phyloP scores from a whole-genome alignment of 371 early-diverging fungal species.

The Aphelidium insulamus region DNA sequence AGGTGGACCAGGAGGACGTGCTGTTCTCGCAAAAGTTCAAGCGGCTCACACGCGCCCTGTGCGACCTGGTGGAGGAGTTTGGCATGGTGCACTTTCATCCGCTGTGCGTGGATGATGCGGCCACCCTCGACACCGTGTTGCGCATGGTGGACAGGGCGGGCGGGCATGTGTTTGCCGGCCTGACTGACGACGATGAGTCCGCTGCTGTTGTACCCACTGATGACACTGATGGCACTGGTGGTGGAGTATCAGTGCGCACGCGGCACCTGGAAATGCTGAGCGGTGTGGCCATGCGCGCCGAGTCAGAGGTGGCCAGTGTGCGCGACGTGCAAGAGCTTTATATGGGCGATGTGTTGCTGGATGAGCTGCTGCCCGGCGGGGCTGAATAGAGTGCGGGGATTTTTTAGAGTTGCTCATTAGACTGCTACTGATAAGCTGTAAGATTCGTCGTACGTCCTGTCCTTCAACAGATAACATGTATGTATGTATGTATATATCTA shows the following conservation, averaged over 20 bases:
- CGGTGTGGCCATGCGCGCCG: constrained; percentile 23
- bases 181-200: constrained; percentile 51
- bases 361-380: too few relatives aligned
- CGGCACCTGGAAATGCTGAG: too few relatives aligned
- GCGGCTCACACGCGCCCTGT: constrained; percentile 53
- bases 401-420: too few relatives aligned
- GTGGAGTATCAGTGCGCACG: too few relatives aligned
- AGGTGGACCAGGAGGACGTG: constrained; percentile 34
- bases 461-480: too few relatives aligned
- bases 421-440: too few relatives aligned
- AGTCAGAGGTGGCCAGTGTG: constrained; percentile 22
- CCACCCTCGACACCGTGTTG: neutral
- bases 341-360: constrained; percentile 18
- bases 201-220: too few relatives aligned
- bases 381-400: too few relatives aligned
- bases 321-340: constrained; percentile 38
- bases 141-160: constrained; percentile 59
- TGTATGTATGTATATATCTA: too few relatives aligned
- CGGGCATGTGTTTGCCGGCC: constrained; percentile 70
- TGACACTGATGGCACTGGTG: too few relatives aligned
- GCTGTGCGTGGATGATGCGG: constrained; percentile 37
- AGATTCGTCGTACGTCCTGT: too few relatives aligned
- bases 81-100: constrained; percentile 74
- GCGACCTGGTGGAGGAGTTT: constrained; percentile 75
- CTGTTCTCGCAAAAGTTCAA: constrained; percentile 37